Base-by-base conservation (phyloP, 2,329 filamentous ascomycete species). In the Cytospora mali region DNA sequence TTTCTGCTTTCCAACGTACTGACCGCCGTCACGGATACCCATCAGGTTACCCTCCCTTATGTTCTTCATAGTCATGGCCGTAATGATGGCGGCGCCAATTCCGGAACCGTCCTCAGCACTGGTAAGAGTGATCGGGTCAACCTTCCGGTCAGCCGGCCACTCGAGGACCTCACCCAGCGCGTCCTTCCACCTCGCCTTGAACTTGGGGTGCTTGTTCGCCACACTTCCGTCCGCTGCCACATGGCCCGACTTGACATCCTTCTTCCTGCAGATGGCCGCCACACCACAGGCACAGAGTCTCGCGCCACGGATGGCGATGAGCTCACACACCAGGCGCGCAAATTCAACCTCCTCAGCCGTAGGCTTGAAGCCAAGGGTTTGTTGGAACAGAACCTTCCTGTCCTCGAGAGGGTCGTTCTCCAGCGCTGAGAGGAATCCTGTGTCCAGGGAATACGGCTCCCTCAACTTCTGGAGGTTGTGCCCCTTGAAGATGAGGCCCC, bases 141-240 rank as follows among this genome's bases (percentile, higher is more conserved):
- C 81, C 72, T 87, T 82, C 71, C 87, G 85, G 42, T 83, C 81
- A 55, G 80, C 80, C 3, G 83, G 79, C 88, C 88, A 91, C 75
- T 90, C 89, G 50, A 92, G 79, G 65, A 92, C 90, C 76, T 92
- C 89, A 58, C 88, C 84, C 48, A 92, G 80, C 18, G 89, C 89
- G 69, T 84, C 79, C 18, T 88, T 88, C 66, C 88, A 88, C 56
- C 89, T 84, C 61, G 83, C 80, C 79, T 90, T 90, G 80, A 92
- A 92, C 75, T 91, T 87, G 4, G 89, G 89, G 75, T 92, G 92
- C 74, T 91, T 91, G 77, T 89, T 91, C 78, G 92, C 92, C 58
- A 92, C 89, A 18, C 85, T 89, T 35, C 89, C 89, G 70, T 92
- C 89, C 51, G 89, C 89, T 69, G 89, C 89, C 46, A 92, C 89